Conservation (phyloP, 139 green algal genomes). For the Microglena sp. region DNA sequence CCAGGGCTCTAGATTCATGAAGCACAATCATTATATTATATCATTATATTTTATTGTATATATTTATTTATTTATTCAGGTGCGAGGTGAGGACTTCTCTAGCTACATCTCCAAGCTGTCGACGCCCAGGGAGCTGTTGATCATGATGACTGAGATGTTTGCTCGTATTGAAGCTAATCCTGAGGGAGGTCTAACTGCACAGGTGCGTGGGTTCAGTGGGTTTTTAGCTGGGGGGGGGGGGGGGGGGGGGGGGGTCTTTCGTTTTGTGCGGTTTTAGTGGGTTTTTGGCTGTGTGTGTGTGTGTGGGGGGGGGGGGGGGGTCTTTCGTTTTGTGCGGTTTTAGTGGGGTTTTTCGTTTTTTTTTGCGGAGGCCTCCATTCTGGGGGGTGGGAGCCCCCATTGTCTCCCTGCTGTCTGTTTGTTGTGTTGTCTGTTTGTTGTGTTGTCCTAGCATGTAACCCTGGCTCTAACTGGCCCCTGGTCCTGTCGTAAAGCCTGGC, state of each 20-base stretch:
- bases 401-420: too few species aligned
- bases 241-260: too few species aligned
- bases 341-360: neutral
- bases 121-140: constrained; percentile 82
- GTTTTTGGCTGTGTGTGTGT: neutral
- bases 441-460: too few species aligned
- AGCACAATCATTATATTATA: too few species aligned
- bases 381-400: too few species aligned
- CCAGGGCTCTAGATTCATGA: too few species aligned
- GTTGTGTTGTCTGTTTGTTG: too few species aligned
- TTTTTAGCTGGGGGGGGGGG: neutral
- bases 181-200: constrained; percentile 63
- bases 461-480: too few species aligned
- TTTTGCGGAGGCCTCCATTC: neutral
- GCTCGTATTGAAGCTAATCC: constrained; percentile 75
- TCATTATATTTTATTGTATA: too few species aligned
- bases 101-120: constrained; percentile 71
- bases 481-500: too few species aligned
- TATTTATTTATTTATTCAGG: too few species aligned
- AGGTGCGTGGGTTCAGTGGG: constrained; percentile 20
- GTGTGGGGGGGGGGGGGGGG: too few species aligned
- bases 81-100: constrained; percentile 73
- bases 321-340: neutral
- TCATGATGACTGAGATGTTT: constrained; percentile 90
- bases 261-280: neutral